Base-by-base conservation (phyloP, 1,139 yeast genomes). In the Saccharomyces pastorianus region DNA sequence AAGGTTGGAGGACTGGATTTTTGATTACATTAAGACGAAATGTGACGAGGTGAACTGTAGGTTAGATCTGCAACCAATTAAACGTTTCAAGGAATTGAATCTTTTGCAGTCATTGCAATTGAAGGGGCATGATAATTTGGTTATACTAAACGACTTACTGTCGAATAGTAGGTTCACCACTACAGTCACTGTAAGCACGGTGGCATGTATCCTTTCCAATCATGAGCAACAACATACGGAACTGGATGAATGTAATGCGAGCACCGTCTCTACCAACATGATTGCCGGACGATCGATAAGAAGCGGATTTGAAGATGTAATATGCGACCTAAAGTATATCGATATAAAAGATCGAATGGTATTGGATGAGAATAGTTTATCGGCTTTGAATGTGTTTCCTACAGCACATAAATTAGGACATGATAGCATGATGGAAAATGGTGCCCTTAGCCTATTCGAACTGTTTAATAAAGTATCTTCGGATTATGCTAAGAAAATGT, bases 331-430 rank as follows among this genome's bases (percentile, higher is more conserved):
- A 17, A 17, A 2, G 8, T 38, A 47, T 9, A 42, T 53, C 4
- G 47, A 31, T 6, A 27, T 62, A 7, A 52, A 59, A 13, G 61
- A 64, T 31, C 51, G 55, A 13, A 63, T 74, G 70, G 60, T 66
- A 32, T 54, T 75, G 27, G 77, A 74, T 59, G 61, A 66, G n/a
- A 74, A 73, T 49, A 65, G 75, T 44, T 58, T 74, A 31, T 56
- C 60, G 34, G 65, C 77, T 0, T 56, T 75, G 5, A 65, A 64
- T 46, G 63, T 75, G 1, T 62, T 73, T 41, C 67, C 68, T 1
- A 31, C 48, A 6, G 27, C 46, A 9, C 52, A 53, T 20, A 56
- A 50, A 23, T 48, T 52, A 8, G 59, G 60, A 0, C 54, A 58
- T 17, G 62, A 54, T 59, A 59, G 51, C 34, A 47, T 55, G 17